These are phyloP conservation scores for Jamesozyma jinghongensis DNA, from an alignment of 805 yeast genomes.

Conservation along the genomic window DNA sequence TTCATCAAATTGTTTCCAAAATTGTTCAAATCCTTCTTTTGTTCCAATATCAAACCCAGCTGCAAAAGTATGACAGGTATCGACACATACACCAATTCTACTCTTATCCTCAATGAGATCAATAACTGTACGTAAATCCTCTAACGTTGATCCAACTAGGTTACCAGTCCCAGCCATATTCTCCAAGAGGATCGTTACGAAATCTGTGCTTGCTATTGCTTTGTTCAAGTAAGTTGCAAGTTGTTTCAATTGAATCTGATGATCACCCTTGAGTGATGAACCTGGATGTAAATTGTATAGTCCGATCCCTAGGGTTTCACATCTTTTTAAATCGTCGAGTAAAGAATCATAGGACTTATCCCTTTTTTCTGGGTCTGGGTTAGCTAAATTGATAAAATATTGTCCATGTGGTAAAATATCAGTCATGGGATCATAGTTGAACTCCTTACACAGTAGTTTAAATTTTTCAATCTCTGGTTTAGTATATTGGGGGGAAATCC, in stretches of 20 bases:
- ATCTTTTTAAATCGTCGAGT: slow-evolving; percentile 76
- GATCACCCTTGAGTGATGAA: slow-evolving; percentile 68
- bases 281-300: slow-evolving; percentile 92
- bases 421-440: slow-evolving; percentile 60
- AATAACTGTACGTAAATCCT: slow-evolving; percentile 70
- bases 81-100: slow-evolving; percentile 92
- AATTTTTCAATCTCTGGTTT: slow-evolving; percentile 61
- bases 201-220: slow-evolving; percentile 63
- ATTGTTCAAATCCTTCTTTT: slow-evolving; percentile 45
- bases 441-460: slow-evolving; percentile 48
- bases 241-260: slow-evolving; percentile 49
- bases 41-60: slow-evolving; percentile 87
- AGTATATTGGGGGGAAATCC: slow-evolving; percentile 76
- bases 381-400: slow-evolving; percentile 85
- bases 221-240: slow-evolving; percentile 73
- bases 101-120: slow-evolving; percentile 67
- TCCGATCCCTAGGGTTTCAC: slow-evolving; percentile 79
- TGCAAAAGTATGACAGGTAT: slow-evolving; percentile 93
- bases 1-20: slow-evolving; percentile 71
- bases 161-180: slow-evolving; percentile 98
- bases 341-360: slow-evolving; percentile 67
- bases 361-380: slow-evolving; percentile 76
- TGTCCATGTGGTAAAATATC: slow-evolving; percentile 93
- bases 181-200: slow-evolving; percentile 83
- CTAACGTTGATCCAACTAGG: slow-evolving; percentile 70